Base-by-base conservation (phyloP, 805 yeast genomes). In the Yarrowia phangngaensis region DNA sequence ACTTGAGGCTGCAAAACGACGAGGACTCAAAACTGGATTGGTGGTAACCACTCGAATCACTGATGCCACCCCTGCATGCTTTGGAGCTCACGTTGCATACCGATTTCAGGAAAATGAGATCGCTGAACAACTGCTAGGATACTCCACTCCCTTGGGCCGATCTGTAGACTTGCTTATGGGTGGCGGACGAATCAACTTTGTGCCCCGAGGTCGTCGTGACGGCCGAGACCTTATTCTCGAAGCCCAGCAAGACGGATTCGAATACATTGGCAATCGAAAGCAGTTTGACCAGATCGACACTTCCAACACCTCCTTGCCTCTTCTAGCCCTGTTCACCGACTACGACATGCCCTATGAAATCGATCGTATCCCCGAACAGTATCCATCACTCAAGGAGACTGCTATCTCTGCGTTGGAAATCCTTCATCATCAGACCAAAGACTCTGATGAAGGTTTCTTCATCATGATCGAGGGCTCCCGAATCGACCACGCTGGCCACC, bases 401-500 rank as follows among this genome's bases (percentile, higher is more conserved):
- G 82, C 88, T 4, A 61, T 70, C 29, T 79, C 85, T 11, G 96
- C 96, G 0, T 67, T 88, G 56, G 76, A 71, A 27, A 79, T 87
- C 0, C 71, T 88, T 55, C 67, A 74, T 2, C 69, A 75, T 51
- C 89, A 89, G 16, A 75, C 94, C 1, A 66, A 74, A 54, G 74
- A 85, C 56, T 75, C 84, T 2, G 92, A 86, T 14, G 66, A 82
- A 55, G 97, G 97, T 0, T 88, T 89, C 64, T 88, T 89, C 69
- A 64, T 89, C 52, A 63, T 89, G 64, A 78, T 89, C 47, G 96
- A 89, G 70, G 96, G 96, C 14, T 84, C 95, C 5, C 75, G 96
- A 64, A 88, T 89, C 59, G 97, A 89, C 66, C 96, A 88, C 62
- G 95, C 95, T 5, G 96, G 96, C 33, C 97, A 89, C 67, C 80